A percentile compares a stretch with the other conserved stretches of the same genome.
phyloP scores from a whole-genome alignment of 257 asterid genomes.

The Striga asiatica region DNA sequence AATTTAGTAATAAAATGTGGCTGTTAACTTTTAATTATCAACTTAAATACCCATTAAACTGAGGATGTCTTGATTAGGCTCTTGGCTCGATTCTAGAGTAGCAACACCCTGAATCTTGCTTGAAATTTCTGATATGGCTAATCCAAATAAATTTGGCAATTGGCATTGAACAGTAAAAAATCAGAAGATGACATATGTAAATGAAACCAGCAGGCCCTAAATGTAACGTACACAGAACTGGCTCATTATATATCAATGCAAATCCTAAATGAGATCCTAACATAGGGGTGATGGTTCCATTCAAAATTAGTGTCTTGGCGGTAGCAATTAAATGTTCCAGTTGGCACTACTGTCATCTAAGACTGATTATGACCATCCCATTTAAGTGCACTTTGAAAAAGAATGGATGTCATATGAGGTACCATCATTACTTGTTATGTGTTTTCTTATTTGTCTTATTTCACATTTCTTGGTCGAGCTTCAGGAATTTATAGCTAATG shows the following conservation, averaged over 20 bases:
- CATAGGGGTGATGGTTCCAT: background rate
- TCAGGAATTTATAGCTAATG: slow-evolving; percentile 79
- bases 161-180: background rate
- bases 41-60: too few species aligned
- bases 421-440: background rate
- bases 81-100: too few species aligned
- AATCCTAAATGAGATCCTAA: background rate
- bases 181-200: background rate
- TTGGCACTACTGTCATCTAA: background rate
- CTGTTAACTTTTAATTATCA: too few species aligned
- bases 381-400: background rate
- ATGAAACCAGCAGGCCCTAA: background rate
- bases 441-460: slow-evolving; percentile 7
- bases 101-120: too few species aligned
- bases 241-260: background rate
- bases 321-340: background rate
- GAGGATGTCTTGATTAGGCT: too few species aligned
- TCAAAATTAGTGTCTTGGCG: background rate
- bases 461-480: slow-evolving; percentile 8
- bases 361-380: background rate
- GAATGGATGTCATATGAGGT: background rate
- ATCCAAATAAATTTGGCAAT: background rate
- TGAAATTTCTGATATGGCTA: background rate
- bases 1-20: too few species aligned
- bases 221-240: background rate